Base-by-base conservation (phyloP, 129 eudicot species). In the Saposhnikovia divaricata region DNA sequence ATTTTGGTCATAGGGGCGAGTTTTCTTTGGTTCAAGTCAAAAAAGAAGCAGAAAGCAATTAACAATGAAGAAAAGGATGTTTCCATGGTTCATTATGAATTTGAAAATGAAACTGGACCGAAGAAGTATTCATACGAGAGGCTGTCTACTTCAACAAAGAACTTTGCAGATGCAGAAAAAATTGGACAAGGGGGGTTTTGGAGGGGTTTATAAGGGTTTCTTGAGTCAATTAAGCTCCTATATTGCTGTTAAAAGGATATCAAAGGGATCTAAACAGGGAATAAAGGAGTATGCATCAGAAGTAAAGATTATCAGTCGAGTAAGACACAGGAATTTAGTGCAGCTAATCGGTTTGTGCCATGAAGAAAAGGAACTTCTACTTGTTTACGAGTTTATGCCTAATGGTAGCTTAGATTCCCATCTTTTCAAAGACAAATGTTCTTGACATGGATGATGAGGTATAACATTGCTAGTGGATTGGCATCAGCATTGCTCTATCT, bases 281-380 rank as follows among this genome's bases (percentile, higher is more conserved):
- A 70, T 84, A 63, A 84, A 84, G 75, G 81, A 84, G 84, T 84
- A 80, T 47, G 75, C 81, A 18, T 71, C 87, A 15, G 87, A 84
- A 77, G 82, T 84, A 47, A 77, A n/a, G 57, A 72, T 80, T 44
- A 81, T 84, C 15, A 80, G 84, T 81, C 84, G 76, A 10, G 66
- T 84, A 70, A 84, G 87, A 27, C 84, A 77, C 16, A 77, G 59
- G 18, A 84, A 84, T 40, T 19, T 81, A 61, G 87, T 84, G 84
- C 87, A 80, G 65, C 87, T 84, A 45, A 84, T 61, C 4, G 87
- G 87, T 77, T 84, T 79, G 82, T 80, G 87, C 81, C 87, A 77
- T 14, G 75, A 71, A 34, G 28, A 44, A 57, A 39, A 45, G 0
- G 87, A 84, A 46, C 84, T 80, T 61, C 78, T 84, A 27, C 87